phyloP scores from a whole-genome alignment of 2,329 filamentous ascomycete species.

The Hyphodiscus sp. region DNA sequence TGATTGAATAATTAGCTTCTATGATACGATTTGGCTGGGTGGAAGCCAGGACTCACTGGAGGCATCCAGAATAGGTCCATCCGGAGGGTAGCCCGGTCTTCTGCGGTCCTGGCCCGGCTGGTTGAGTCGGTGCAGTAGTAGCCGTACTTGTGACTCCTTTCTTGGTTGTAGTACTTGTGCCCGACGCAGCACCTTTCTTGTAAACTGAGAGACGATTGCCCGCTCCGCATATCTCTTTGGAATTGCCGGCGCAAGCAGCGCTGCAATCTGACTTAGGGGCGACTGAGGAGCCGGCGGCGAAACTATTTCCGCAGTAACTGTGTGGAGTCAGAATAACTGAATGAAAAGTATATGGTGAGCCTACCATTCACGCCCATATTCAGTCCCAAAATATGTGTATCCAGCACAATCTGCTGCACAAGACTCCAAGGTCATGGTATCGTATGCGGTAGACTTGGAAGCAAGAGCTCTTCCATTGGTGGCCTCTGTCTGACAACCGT shows the following conservation, averaged over 20 bases:
- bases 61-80: conserved; percentile 20
- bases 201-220: conserved; percentile 25
- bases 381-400: conserved; percentile 33
- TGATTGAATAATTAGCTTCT: conserved; percentile 35
- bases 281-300: conserved; percentile 10
- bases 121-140: not conserved
- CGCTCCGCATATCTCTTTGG: not conserved
- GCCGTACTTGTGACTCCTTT: not conserved
- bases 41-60: conserved; percentile 20
- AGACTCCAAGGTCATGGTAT: conserved; percentile 25
- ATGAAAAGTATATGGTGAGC: not conserved
- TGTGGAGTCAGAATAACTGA: not conserved
- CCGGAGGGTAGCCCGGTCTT: conserved; percentile 12
- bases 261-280: conserved; percentile 15
- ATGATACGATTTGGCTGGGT: conserved; percentile 40
- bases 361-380: conserved; percentile 36
- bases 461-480: conserved; percentile 21
- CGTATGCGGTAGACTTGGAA: conserved; percentile 8
- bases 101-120: conserved; percentile 10
- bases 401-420: conserved; percentile 29
- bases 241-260: conserved; percentile 17
- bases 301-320: conserved; percentile 23
- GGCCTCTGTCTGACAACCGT: conserved; percentile 32
- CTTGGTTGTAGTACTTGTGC: not conserved
- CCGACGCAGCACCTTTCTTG: not conserved